Evolutionary conservation across 2,329 filamentous ascomycete species (phyloP).

Genomic region (Penicillium sp.): DNA sequence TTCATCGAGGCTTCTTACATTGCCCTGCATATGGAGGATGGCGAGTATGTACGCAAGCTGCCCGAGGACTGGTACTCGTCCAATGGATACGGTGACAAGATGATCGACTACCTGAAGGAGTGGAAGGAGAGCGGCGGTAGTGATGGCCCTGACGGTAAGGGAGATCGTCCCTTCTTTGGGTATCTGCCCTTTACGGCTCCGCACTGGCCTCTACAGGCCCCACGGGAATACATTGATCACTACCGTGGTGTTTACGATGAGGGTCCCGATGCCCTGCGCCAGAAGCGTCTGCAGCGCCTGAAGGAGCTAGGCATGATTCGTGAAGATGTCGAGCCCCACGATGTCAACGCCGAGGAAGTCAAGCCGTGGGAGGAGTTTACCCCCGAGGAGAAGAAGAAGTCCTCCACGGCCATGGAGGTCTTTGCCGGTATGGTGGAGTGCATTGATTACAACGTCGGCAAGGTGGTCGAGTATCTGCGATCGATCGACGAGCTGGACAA

Average conservation of each 20-base stretch:
- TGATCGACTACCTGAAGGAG: conserved; percentile 50
- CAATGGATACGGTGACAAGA: conserved; percentile 50
- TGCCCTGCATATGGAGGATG: conserved; percentile 46
- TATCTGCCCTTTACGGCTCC: conserved; percentile 60
- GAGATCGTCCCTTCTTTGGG: conserved; percentile 52
- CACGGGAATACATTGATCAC: conserved; percentile 52
- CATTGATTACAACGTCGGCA: conserved; percentile 58
- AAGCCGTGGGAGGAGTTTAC: conserved; percentile 38
- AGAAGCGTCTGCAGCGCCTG: conserved; percentile 51
- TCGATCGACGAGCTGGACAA: conserved; percentile 57
- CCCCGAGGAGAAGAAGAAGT: conserved; percentile 39
- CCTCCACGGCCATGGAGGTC: conserved; percentile 55
- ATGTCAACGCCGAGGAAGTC: conserved; percentile 44
- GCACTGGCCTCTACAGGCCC: conserved; percentile 61
- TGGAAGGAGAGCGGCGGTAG: conserved; percentile 39
- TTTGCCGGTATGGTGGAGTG: conserved; percentile 62
- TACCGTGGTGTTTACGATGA: conserved; percentile 59
- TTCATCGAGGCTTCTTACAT: conserved; percentile 42
- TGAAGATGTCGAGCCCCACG: conserved; percentile 42
- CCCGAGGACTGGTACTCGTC: conserved; percentile 54
- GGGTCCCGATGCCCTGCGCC: conserved; percentile 55
- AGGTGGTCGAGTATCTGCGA: conserved; percentile 54
- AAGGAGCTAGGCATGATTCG: conserved; percentile 56
- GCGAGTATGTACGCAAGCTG: conserved; percentile 44
- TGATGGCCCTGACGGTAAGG: conserved; percentile 18